A percentile compares a stretch with the other conserved stretches of the same genome.
Evolutionary conservation across 1,284 basidiomycete species (phyloP).

Genomic region (Vanrija sp.): DNA sequence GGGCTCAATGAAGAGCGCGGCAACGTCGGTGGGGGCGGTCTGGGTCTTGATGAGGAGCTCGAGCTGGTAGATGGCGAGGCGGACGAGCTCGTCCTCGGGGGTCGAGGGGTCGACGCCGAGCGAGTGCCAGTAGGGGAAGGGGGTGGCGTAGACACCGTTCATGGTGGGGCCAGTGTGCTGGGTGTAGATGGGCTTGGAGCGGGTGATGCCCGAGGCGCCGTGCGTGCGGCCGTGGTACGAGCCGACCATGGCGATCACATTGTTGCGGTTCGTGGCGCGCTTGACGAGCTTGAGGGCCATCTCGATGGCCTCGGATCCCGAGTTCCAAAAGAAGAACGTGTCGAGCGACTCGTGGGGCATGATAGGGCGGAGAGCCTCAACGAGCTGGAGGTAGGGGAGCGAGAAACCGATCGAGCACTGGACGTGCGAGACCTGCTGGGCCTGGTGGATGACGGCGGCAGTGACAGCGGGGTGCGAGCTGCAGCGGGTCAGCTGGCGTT

Average conservation of each 20-base stretch:
- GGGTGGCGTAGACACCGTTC: slow-evolving; percentile 69
- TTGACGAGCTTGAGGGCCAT: slow-evolving; percentile 56
- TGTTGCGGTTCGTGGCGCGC: slow-evolving; percentile 69
- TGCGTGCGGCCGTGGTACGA: slow-evolving; percentile 82
- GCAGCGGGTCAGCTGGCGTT: background rate
- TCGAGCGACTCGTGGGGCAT: slow-evolving; percentile 28
- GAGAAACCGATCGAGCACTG: slow-evolving; percentile 52
- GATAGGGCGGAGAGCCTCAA: slow-evolving; percentile 20
- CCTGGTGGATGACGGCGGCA: slow-evolving; percentile 77
- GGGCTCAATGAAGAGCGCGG: slow-evolving; percentile 87
- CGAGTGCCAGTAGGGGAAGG: slow-evolving; percentile 94
- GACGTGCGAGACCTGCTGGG: slow-evolving; percentile 69
- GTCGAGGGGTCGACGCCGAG: slow-evolving; percentile 63
- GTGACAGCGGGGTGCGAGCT: slow-evolving; percentile 81
- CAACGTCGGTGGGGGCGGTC: slow-evolving; percentile 76
- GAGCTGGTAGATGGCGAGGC: slow-evolving; percentile 72
- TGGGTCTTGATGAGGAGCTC: slow-evolving; percentile 80
- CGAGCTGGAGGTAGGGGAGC: slow-evolving; percentile 18
- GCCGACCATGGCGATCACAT: slow-evolving; percentile 83
- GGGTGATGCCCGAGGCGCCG: slow-evolving; percentile 74
- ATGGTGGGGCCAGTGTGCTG: slow-evolving; percentile 42
- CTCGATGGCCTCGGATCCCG: slow-evolving; percentile 48
- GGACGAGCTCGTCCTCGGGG: slow-evolving; percentile 62
- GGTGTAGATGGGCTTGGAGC: slow-evolving; percentile 83
- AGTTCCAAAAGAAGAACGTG: slow-evolving; percentile 96